Base-by-base conservation (phyloP, 2,329 filamentous ascomycete genomes). In the Ophiostoma piceae region DNA sequence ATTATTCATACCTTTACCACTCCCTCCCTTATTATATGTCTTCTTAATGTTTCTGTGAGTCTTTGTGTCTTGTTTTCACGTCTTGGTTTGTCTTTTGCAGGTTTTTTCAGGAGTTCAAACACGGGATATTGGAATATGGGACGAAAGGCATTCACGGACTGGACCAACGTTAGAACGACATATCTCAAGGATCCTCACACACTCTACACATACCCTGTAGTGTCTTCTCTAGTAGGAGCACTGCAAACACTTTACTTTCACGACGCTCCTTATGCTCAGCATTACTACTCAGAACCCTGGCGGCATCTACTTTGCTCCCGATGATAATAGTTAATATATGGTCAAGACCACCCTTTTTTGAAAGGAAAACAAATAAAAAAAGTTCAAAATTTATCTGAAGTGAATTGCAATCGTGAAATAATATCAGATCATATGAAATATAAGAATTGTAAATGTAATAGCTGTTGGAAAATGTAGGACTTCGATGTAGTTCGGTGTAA, bases 251-350 rank as follows among this genome's bases (percentile, higher is more conserved):
- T 57, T 57, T 66, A 41, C 57, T 51, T 67, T 67, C 51, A 67
- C 32, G 41, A 66, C 64, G 29, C n/a, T 68, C 54, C n/a, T 57
- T 54, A 62, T 66, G 47, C 9, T 39, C 66, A 47, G 32, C 68
- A 65, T 67, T 39, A 68, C 22, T 70, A 67, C 26, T 11, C n/a
- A 39, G 4, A 39, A 67, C 71, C 69, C 73, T 73, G 72, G 73
- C 69, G 73, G 73, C 71, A 60, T 60, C 69, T 67, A 57, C 51
- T 67, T 68, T 47, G 68, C 43, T 72, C 71, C 71, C 71, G 39
- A 69, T 57, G 22, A 66, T 74, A 74, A 73, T 74, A 71, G 69
- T 68, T 67, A 71, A 68, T 70, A 68, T 72, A 71, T 71, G 71
- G 72, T 69, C 71, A 67, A 71, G 71, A 72, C 70, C 71, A 73